phyloP scores from a whole-genome alignment of 805 yeast genomes.

The Kazachstania bromeliacearum region DNA sequence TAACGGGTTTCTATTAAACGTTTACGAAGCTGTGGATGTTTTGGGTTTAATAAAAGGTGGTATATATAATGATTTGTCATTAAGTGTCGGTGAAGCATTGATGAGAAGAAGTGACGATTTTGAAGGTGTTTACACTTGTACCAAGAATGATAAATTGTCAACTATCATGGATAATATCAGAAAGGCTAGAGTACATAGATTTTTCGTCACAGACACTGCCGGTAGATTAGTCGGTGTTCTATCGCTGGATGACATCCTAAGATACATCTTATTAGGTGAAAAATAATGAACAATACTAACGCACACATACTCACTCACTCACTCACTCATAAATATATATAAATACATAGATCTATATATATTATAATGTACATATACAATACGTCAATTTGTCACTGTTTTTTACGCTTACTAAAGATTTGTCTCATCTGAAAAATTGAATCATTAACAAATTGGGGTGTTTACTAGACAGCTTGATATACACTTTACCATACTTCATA shows the following conservation, averaged over 20 bases:
- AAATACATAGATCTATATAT: too few species aligned
- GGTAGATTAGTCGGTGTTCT: slow-evolving; percentile 75
- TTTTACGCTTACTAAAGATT: too few species aligned
- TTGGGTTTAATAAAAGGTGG: slow-evolving; percentile 90
- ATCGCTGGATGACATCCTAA: slow-evolving; percentile 82
- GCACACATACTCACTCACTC: too few species aligned
- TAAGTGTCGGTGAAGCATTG: slow-evolving; percentile 92
- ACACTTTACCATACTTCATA: too few species aligned
- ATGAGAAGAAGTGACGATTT: slow-evolving; percentile 86
- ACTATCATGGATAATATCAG: slow-evolving; percentile 90
- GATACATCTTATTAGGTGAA: slow-evolving; percentile 66
- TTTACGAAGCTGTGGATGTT: slow-evolving; percentile 93
- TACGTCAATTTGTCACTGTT: too few species aligned
- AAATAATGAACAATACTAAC: slow-evolving; percentile 11
- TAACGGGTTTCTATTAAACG: slow-evolving; percentile 56
- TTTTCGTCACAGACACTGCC: slow-evolving; percentile 82
- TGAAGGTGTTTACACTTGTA: slow-evolving; percentile 96
- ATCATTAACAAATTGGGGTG: too few species aligned
- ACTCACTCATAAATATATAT: too few species aligned
- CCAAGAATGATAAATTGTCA: slow-evolving; percentile 73
- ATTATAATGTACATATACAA: too few species aligned
- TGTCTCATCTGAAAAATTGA: too few species aligned
- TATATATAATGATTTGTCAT: slow-evolving; percentile 76
- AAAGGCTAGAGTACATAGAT: slow-evolving; percentile 80
- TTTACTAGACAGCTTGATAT: too few species aligned